Evolutionary conservation across 352 stramenopile species (phyloP).

Genomic region (Nothophytophthora sp.): DNA sequence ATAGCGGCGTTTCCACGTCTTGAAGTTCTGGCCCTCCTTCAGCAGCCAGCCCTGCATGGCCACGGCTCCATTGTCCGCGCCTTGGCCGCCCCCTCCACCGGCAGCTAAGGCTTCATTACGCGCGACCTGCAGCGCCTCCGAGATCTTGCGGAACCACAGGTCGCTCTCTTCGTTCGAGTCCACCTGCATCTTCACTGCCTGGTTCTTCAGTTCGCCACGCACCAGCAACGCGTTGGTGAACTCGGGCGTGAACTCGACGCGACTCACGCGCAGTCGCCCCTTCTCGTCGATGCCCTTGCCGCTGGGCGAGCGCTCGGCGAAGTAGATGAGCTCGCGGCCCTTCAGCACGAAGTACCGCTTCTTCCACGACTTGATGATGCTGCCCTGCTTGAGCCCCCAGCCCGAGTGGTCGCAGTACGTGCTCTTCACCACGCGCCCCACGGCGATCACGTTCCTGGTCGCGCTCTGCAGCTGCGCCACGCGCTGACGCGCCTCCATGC

Average conservation of each 20-base stretch:
- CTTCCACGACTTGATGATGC: slow-evolving; percentile 86
- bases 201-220: slow-evolving; percentile 70
- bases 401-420: slow-evolving; percentile 79
- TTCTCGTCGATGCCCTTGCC: slow-evolving; percentile 83
- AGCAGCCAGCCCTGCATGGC: slow-evolving; percentile 75
- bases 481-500: slow-evolving; percentile 24
- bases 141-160: slow-evolving; percentile 66
- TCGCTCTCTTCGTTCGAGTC: slow-evolving; percentile 61
- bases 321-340: slow-evolving; percentile 78
- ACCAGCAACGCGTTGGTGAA: slow-evolving; percentile 66
- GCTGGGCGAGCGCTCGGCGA: slow-evolving; percentile 60
- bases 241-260: slow-evolving; percentile 69
- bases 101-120: slow-evolving; percentile 4
- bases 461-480: slow-evolving; percentile 36
- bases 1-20: slow-evolving; percentile 86
- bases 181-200: slow-evolving; percentile 67
- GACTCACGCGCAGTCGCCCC: slow-evolving; percentile 52
- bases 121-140: slow-evolving; percentile 32
- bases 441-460: slow-evolving; percentile 46
- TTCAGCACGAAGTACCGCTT: slow-evolving; percentile 85
- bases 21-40: slow-evolving; percentile 88
- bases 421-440: slow-evolving; percentile 43
- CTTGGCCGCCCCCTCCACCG: slow-evolving; percentile 5
- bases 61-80: slow-evolving; percentile 10
- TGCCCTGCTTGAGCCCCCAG: slow-evolving; percentile 81